These are phyloP conservation scores for Cylindrotheca closterium DNA, from an alignment of 108 stramenopile species.

Conservation along the genomic window DNA sequence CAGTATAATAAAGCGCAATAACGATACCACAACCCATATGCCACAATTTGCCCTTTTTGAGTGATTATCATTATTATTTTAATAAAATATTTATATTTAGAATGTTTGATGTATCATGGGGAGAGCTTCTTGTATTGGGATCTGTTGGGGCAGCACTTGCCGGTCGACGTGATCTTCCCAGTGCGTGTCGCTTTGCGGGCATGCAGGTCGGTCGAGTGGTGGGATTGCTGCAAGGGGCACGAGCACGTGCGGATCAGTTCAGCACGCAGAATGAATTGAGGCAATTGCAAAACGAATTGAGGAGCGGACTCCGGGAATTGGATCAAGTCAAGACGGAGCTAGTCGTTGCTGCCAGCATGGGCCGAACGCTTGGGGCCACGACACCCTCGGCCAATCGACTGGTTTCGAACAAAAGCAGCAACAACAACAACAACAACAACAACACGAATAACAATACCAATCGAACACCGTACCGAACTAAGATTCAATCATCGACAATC, in stretches of 20 bases:
- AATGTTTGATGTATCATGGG: constrained; percentile 79
- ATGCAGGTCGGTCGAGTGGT: constrained; percentile 75
- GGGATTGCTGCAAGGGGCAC: constrained; percentile 78
- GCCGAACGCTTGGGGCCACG: constrained; percentile 47
- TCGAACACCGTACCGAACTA: background rate
- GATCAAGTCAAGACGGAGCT: constrained; percentile 83
- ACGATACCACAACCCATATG: too few relatives aligned
- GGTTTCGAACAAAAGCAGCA: background rate
- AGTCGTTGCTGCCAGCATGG: constrained; percentile 58
- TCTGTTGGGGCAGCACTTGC: constrained; percentile 56
- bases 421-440: background rate
- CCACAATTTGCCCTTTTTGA: too few relatives aligned
- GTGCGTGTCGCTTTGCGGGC: constrained; percentile 60
- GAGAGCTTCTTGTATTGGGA: constrained; percentile 61
- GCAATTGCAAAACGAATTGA: constrained; percentile 79
- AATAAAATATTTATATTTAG: too few relatives aligned
- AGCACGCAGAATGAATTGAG: constrained; percentile 70
- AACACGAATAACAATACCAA: background rate
- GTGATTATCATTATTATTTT: too few relatives aligned
- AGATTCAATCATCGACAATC: background rate
- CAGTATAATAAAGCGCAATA: too few relatives aligned
- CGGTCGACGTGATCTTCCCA: constrained; percentile 74
- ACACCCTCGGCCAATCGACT: constrained; percentile 51
- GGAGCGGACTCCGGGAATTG: constrained; percentile 73
- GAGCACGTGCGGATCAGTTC: constrained; percentile 79